A percentile compares a stretch with the other conserved stretches of the same genome.
phyloP scores from a whole-genome alignment of 108 stramenopile species.

The Mediolabrus comicus region DNA sequence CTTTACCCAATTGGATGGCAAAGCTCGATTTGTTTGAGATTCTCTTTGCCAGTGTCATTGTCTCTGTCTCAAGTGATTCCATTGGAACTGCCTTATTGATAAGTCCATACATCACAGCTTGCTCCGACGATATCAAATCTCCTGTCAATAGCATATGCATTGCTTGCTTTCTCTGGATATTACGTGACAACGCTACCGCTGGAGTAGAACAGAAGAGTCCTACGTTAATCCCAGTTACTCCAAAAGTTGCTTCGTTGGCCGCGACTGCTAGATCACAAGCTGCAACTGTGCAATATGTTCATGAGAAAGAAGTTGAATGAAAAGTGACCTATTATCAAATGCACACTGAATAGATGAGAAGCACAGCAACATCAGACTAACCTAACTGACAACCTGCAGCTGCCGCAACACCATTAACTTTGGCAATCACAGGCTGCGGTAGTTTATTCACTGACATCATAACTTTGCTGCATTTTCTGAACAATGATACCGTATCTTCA shows the following conservation, averaged over 20 bases:
- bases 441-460: conserved; percentile 54
- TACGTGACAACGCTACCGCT: conserved; percentile 61
- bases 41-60: conserved; percentile 32
- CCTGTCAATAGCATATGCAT: conserved; percentile 84
- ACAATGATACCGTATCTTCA: conserved; percentile 32
- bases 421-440: conserved; percentile 64
- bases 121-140: conserved; percentile 51
- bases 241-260: conserved; percentile 47
- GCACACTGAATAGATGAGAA: no score
- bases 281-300: conserved; percentile 36
- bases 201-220: conserved; percentile 82
- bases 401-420: conserved; percentile 72
- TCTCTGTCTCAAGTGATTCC: conserved; percentile 27
- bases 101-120: conserved; percentile 57
- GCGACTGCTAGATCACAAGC: conserved; percentile 70
- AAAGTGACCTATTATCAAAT: no score
- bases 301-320: no score
- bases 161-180: conserved; percentile 58
- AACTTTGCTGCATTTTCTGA: conserved; percentile 55
- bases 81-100: conserved; percentile 43
- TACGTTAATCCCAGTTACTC: conserved; percentile 71
- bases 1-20: conserved; percentile 59
- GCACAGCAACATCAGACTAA: no score
- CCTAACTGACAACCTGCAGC: conserved; percentile 78
- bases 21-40: conserved; percentile 55